Evolutionary conservation across 2,329 filamentous ascomycete species (phyloP).

Genomic region (Clonostachys sp.): DNA sequence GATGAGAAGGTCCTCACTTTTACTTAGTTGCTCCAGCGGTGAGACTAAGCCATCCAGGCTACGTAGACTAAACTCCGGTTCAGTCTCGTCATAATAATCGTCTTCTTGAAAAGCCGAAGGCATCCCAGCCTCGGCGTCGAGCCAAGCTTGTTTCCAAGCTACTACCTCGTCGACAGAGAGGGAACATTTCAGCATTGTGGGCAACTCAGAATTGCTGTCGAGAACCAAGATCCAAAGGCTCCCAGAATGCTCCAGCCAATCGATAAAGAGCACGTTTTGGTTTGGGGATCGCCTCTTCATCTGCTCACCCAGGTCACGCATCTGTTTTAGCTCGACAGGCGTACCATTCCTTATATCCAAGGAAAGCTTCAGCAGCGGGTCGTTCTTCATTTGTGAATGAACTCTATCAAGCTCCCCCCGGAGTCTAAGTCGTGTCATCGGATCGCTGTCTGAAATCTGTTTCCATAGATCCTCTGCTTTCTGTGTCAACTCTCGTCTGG

Average conservation of each 20-base stretch:
- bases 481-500: neutral
- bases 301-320: neutral
- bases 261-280: neutral
- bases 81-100: neutral
- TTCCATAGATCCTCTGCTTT: neutral
- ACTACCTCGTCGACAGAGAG: neutral
- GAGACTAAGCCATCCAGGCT: slow-evolving; percentile 1
- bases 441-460: neutral
- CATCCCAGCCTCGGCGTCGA: slow-evolving; percentile 1
- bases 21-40: neutral
- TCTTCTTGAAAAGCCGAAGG: slow-evolving; percentile 1
- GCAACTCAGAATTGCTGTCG: neutral
- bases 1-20: slow-evolving; percentile 1
- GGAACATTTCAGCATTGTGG: neutral
- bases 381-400: neutral
- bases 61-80: slow-evolving; percentile 1
- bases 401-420: neutral
- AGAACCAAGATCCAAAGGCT: neutral
- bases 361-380: neutral
- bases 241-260: neutral
- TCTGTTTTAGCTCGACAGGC: neutral
- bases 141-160: slow-evolving; percentile 1
- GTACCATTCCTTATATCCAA: neutral
- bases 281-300: neutral
- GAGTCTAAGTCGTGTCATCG: neutral